Conservation (phyloP, 805 yeast species). For the Spathaspora arborariae region DNA sequence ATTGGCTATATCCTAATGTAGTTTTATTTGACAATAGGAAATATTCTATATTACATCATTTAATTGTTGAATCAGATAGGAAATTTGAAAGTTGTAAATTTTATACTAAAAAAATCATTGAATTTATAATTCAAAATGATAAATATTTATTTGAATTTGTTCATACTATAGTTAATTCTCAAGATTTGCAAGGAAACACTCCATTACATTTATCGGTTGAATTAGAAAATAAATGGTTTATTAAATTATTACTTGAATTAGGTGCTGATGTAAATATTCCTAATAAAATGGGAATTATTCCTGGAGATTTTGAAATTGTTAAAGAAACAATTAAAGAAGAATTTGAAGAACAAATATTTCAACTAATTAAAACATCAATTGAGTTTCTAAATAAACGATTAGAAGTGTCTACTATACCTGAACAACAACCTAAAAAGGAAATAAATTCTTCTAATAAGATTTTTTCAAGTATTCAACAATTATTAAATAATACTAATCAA, state of each 20-base stretch:
- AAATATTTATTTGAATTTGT: constrained; percentile 16
- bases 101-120: constrained; percentile 31
- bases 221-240: constrained; percentile 34
- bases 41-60: constrained; percentile 83
- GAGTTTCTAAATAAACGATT: constrained; percentile 28
- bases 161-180: constrained; percentile 27
- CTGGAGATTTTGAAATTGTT: constrained; percentile 79
- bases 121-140: constrained; percentile 23
- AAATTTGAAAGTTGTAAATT: constrained; percentile 33
- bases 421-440: constrained; percentile 2
- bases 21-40: constrained; percentile 54
- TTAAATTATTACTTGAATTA: constrained; percentile 30
- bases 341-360: constrained; percentile 28
- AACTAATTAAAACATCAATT: constrained; percentile 30
- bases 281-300: constrained; percentile 83
- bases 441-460: constrained; percentile 23
- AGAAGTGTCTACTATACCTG: constrained; percentile 12
- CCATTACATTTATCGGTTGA: constrained; percentile 41
- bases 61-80: constrained; percentile 46
- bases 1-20: constrained; percentile 59
- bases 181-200: constrained; percentile 37
- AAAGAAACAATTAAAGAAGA: constrained; percentile 27
- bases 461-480: constrained; percentile 37
- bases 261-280: constrained; percentile 58
- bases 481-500: constrained; percentile 31